Evolutionary conservation across 208 protist species (phyloP), one percentile per base, ranked within the genome.

Genomic region (Phytomonas serpens): DNA sequence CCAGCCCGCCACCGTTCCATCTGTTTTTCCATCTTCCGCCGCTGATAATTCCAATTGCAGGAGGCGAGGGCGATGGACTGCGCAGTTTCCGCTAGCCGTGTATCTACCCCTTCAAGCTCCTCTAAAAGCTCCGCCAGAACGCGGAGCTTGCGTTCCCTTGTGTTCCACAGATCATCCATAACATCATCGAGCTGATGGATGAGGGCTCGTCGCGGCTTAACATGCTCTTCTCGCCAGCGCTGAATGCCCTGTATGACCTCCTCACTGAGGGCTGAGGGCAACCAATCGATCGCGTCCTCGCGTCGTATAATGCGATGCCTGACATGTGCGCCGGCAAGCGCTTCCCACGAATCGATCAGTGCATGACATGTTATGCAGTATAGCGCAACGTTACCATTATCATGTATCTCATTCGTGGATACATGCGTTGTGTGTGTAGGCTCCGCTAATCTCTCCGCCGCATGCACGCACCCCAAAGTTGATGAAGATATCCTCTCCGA

Each of bases 241-340:
- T 66, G 61, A n/a, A 80, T 61, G 7, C 81, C 52, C 19, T 81
- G 72, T 14, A 67, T 33, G 3, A 83, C 77, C 42, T 88, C 82
- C 11, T 85, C 69, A 34, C 73, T 76, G 29, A 94, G 69, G 13
- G 74, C 65, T 0, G 86, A 77, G 13, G 88, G 88, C 63, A 91
- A 63, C 75, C 76, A 75, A 27, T 69, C 34, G 11, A 86, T 65
- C 0, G 87, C 87, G n/a, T 86, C 77, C 5, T 32, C 33, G 10
- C 93, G 69, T 3, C 86, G 78, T 0, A 90, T 76, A 47, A 85
- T 78, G 71, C 77, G 77, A 79, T 95, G 90, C 32, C 68, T 78
- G 0, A 83, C 86, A 76, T 95, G 90, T 11, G 81, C 76, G n/a
- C 90, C 90, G 10, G 87, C 86, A 27, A 93, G 71, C 6, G 93